phyloP scores from a whole-genome alignment of 352 stramenopile genomes.

The Globisporangium spiculum region DNA sequence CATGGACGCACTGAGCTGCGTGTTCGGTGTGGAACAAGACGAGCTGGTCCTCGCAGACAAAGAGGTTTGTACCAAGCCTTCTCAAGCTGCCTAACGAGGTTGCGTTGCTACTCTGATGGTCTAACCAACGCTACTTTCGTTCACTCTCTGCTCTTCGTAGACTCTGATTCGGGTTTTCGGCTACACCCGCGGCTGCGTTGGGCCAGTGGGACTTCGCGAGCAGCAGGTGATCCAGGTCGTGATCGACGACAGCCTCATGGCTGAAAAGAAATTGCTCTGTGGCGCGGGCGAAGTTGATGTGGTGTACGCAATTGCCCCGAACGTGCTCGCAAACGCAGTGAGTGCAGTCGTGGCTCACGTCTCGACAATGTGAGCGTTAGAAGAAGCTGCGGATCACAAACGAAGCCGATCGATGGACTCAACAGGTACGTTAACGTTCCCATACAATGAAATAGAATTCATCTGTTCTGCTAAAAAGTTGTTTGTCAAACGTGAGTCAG shows the following conservation, averaged over 20 bases:
- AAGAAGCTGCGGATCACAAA: background rate
- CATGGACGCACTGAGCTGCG: conserved; percentile 33
- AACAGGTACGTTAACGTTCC: background rate
- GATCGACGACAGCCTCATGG: conserved; percentile 34
- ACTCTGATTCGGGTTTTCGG: conserved; percentile 65
- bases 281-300: conserved; percentile 42
- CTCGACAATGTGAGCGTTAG: background rate
- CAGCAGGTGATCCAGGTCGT: conserved; percentile 48
- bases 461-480: background rate
- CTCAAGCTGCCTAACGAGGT: background rate
- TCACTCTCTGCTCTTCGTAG: conserved; percentile 18
- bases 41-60: conserved; percentile 45
- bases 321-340: conserved; percentile 13
- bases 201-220: conserved; percentile 57
- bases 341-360: conserved; percentile 14
- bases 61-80: conserved; percentile 26
- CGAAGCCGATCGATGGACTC: background rate
- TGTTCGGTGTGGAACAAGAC: conserved; percentile 23
- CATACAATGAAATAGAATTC: background rate
- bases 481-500: background rate
- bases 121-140: background rate
- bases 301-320: conserved; percentile 47
- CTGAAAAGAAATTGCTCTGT: conserved; percentile 37
- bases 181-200: conserved; percentile 56
- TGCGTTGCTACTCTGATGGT: background rate